Evolutionary conservation across 140 eudicot genomes (phyloP), one percentile per base, ranked within the genome.

Genomic region (Bidens hawaiensis): DNA sequence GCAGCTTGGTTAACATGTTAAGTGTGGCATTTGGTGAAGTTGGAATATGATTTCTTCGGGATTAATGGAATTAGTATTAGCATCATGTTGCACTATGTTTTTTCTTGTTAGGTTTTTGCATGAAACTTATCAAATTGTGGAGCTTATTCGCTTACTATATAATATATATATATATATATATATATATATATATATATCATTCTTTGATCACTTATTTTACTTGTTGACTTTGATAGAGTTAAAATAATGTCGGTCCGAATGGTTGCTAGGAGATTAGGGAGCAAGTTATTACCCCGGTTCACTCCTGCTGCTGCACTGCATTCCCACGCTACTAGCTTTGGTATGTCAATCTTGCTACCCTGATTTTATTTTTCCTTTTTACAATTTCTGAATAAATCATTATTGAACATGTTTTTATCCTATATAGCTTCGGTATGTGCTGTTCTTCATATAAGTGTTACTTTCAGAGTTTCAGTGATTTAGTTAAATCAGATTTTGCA

Each of bases 281-380:
- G 68, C 27, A 77, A 78, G 60, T 36, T 82, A 13, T 56, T 62
- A 48, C 83, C 85, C 8, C 67, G 67, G 47, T 64, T 48, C 60
- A 42, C 75, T 65, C 79, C 80, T 4, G 79, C 84, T 51, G 66
- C 81, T 53, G 31, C 57, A 62, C 73, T 82, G 74, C 95, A 85
- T 65, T 89, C 97, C 5, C 97, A 89, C 62, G 83, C 97, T 45
- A 89, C 97, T 46, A 89, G 97, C 67, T 89, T 89, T 23, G 97
- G 97, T 88, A 24, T 42, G 81, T 57, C 30, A 47, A 17, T 40
- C 12, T 71, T 11, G 36, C 47, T 38, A n/a, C 62, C 15, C 36
- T 27, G 31, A 28, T 63, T 33, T 15, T 38, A 13, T 41, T 50
- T 22, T 23, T 10, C 16, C 31, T 23, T 51, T 19, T 38, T 38